These are phyloP conservation scores for Yamadazyma olivae DNA, from an alignment of 805 yeast species.

Conservation along the genomic window DNA sequence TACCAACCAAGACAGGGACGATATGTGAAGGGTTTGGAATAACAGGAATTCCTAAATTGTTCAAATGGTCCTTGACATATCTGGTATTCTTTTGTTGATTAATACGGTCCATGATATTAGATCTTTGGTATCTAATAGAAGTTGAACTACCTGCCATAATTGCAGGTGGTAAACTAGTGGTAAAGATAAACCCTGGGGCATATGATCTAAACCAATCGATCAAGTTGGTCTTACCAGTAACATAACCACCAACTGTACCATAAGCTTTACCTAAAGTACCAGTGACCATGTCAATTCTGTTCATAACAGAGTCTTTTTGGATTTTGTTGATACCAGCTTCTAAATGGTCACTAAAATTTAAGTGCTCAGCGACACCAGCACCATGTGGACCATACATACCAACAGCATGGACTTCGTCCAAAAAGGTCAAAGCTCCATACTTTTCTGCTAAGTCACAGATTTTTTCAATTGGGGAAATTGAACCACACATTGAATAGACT, in stretches of 20 bases:
- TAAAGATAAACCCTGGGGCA: slow-evolving; percentile 97
- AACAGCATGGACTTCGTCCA: slow-evolving; percentile 98
- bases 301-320: slow-evolving; percentile 60
- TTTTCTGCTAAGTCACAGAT: slow-evolving; percentile 96
- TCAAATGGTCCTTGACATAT: slow-evolving; percentile 74
- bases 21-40: slow-evolving; percentile 97
- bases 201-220: slow-evolving; percentile 95
- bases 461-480: slow-evolving; percentile 87
- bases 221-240: slow-evolving; percentile 80
- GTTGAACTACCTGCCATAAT: slow-evolving; percentile 93
- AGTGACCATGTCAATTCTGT: slow-evolving; percentile 91
- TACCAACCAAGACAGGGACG: slow-evolving; percentile 92
- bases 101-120: slow-evolving; percentile 72
- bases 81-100: slow-evolving; percentile 82
- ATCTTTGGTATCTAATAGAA: slow-evolving; percentile 81
- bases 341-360: slow-evolving; percentile 82
- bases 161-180: slow-evolving; percentile 96
- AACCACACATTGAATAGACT: slow-evolving; percentile 98
- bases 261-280: slow-evolving; percentile 97
- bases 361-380: slow-evolving; percentile 98
- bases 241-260: slow-evolving; percentile 97
- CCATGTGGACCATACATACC: slow-evolving; percentile 99
- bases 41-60: slow-evolving; percentile 80
- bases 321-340: slow-evolving; percentile 54
- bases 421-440: slow-evolving; percentile 94